Evolutionary conservation across 2,329 filamentous ascomycete species (phyloP).

Genomic region (Pyrenophora tritici-repentis): DNA sequence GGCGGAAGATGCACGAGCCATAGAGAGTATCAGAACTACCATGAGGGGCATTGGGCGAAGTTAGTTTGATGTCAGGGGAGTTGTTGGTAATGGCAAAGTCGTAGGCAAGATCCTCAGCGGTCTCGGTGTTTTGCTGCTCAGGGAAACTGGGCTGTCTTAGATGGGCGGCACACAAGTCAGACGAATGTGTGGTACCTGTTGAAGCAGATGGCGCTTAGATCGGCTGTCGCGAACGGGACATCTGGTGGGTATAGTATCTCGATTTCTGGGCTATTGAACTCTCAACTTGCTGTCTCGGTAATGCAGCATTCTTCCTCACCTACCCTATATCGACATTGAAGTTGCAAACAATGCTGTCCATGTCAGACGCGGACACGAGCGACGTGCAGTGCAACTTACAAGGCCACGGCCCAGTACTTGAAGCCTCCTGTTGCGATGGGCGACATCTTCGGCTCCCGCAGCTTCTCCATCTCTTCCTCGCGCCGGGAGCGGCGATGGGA

Average conservation of each 20-base stretch:
- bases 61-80: slow-evolving; percentile 62
- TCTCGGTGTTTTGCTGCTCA: slow-evolving; percentile 50
- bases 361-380: slow-evolving; percentile 16
- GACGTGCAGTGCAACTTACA: slow-evolving; percentile 32
- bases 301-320: slow-evolving; percentile 13
- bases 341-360: slow-evolving; percentile 48
- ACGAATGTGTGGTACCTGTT: slow-evolving; percentile 38
- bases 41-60: slow-evolving; percentile 46
- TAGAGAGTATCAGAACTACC: slow-evolving; percentile 46
- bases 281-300: slow-evolving; percentile 8
- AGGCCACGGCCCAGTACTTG: slow-evolving; percentile 49
- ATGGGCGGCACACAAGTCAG: not conserved
- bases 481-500: slow-evolving; percentile 31
- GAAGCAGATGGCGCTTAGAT: slow-evolving; percentile 51
- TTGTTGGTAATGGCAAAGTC: slow-evolving; percentile 50
- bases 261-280: slow-evolving; percentile 45
- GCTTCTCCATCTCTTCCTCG: slow-evolving; percentile 29
- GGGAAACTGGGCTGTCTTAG: slow-evolving; percentile 44
- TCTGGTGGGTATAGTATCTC: slow-evolving; percentile 50
- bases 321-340: slow-evolving; percentile 52
- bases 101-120: slow-evolving; percentile 46
- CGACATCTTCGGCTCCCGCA: slow-evolving; percentile 15
- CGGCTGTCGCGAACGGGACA: slow-evolving; percentile 44
- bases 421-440: slow-evolving; percentile 31
- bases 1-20: slow-evolving; percentile 48